A percentile compares a stretch with the other conserved stretches of the same genome.
Evolutionary conservation across 2,329 filamentous ascomycete genomes (phyloP).

Genomic region (Aspergillus proliferans): DNA sequence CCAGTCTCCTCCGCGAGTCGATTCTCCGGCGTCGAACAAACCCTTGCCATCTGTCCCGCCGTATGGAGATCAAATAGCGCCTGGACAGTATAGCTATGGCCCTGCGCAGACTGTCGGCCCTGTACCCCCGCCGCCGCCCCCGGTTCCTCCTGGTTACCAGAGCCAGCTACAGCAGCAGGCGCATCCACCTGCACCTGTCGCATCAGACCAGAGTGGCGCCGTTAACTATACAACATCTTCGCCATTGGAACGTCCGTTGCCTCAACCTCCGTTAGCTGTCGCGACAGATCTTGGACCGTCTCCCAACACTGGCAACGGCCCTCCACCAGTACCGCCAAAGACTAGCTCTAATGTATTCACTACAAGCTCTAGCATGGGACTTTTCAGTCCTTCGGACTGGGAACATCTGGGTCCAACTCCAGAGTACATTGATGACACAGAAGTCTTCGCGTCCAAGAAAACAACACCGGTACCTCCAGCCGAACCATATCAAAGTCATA

Average conservation of each 20-base stretch:
- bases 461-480: slow-evolving; percentile 4
- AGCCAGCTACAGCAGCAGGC: slow-evolving; percentile 18
- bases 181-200: not conserved
- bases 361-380: slow-evolving; percentile 33
- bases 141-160: slow-evolving; percentile 33
- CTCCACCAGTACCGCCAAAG: slow-evolving; percentile 19
- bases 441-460: slow-evolving; percentile 16
- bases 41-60: slow-evolving; percentile 12
- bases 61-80: not conserved
- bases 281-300: slow-evolving; percentile 1
- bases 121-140: slow-evolving; percentile 16
- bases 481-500: slow-evolving; percentile 9
- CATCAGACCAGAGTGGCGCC: not conserved
- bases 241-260: slow-evolving; percentile 6
- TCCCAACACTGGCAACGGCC: slow-evolving; percentile 6
- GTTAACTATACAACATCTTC: slow-evolving; percentile 4
- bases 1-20: slow-evolving; percentile 11
- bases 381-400: slow-evolving; percentile 43
- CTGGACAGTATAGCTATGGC: slow-evolving; percentile 9
- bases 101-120: slow-evolving; percentile 14
- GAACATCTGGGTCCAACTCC: slow-evolving; percentile 36
- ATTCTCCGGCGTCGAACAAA: slow-evolving; percentile 13
- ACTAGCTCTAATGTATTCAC: slow-evolving; percentile 14
- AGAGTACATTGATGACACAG: slow-evolving; percentile 33
- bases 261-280: slow-evolving; percentile 4